These are phyloP conservation scores for Hura crepitans DNA, from an alignment of 441 rosid species.

Conservation along the genomic window DNA sequence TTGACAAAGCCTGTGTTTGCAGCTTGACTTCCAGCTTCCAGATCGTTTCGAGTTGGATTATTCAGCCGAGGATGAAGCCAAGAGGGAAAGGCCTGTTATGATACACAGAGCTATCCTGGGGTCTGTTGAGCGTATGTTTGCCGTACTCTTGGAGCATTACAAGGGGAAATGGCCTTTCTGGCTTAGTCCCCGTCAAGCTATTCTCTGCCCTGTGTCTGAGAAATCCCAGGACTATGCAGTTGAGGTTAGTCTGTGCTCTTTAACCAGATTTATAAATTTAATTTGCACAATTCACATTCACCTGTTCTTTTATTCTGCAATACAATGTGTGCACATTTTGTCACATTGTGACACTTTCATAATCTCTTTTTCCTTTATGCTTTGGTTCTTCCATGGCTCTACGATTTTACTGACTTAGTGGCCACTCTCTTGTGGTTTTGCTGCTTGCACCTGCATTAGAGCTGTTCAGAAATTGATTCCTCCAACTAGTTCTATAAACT, in stretches of 20 bases:
- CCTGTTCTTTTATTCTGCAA: neutral
- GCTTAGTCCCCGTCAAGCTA: constrained; percentile 99
- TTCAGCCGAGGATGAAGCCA: constrained; percentile 88
- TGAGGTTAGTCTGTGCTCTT: constrained; percentile 42
- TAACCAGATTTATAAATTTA: constrained; percentile 1
- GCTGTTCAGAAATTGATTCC: neutral
- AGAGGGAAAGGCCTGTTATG: constrained; percentile 84
- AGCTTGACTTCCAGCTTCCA: constrained; percentile 99
- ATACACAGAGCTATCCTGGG: constrained; percentile 96
- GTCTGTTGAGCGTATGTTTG: constrained; percentile 97
- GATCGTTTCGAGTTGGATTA: constrained; percentile 73
- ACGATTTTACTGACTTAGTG: neutral
- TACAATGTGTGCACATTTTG: neutral
- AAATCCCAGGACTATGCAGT: constrained; percentile 74
- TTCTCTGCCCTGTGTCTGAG: constrained; percentile 93
- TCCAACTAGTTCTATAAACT: neutral
- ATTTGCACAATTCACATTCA: neutral
- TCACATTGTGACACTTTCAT: neutral
- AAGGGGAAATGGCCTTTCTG: constrained; percentile 99
- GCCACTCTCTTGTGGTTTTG: neutral
- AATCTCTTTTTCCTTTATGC: neutral
- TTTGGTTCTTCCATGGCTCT: neutral
- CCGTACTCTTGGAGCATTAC: constrained; percentile 89
- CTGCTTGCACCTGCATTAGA: neutral
- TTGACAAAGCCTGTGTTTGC: constrained; percentile 28